Evolutionary conservation across 1,284 basidiomycete species (phyloP).

Genomic region (Sparassis latifolia): DNA sequence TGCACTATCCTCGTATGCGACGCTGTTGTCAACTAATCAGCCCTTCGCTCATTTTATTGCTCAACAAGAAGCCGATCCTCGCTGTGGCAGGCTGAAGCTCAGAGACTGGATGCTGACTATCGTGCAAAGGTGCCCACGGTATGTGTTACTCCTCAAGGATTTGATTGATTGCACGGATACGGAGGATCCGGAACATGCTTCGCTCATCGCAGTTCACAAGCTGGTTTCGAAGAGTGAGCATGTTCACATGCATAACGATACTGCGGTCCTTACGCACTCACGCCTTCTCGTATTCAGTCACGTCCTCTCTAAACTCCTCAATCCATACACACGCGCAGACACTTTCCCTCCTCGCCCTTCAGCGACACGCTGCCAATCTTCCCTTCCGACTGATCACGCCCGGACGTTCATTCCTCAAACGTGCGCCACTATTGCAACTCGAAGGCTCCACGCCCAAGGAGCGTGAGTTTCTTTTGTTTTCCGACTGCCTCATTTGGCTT

Average conservation of each 20-base stretch:
- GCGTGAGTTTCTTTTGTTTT: constrained; percentile 75
- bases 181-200: constrained; percentile 57
- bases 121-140: constrained; percentile 83
- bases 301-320: constrained; percentile 69
- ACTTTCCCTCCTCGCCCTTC: constrained; percentile 66
- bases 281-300: constrained; percentile 45
- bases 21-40: constrained; percentile 43
- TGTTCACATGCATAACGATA: background rate
- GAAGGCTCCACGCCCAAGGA: constrained; percentile 47
- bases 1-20: constrained; percentile 49
- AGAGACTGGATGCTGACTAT: constrained; percentile 83
- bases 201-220: constrained; percentile 50
- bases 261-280: background rate
- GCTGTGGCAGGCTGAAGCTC: constrained; percentile 69
- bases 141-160: constrained; percentile 76
- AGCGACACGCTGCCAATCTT: constrained; percentile 66
- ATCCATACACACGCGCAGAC: constrained; percentile 73
- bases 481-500: constrained; percentile 76
- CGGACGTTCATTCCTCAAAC: constrained; percentile 70
- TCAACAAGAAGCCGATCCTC: constrained; percentile 54
- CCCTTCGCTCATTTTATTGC: constrained; percentile 58
- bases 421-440: constrained; percentile 54
- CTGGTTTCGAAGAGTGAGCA: constrained; percentile 70
- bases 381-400: constrained; percentile 74
- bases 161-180: constrained; percentile 59